phyloP scores from a whole-genome alignment of 495 filamentous ascomycete species.

The Clavariopsis aquatica region DNA sequence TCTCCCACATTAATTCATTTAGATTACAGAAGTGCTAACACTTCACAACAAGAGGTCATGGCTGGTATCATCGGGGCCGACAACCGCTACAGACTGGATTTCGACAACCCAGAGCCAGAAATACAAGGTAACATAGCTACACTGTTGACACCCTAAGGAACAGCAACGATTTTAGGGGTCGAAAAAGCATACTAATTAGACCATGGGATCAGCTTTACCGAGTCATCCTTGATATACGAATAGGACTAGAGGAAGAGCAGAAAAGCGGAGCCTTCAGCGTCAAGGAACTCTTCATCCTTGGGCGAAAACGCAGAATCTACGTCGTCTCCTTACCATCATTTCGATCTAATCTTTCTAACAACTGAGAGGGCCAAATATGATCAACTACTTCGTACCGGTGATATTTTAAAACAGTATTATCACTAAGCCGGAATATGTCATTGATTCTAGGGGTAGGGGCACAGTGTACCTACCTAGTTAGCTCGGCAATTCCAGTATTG shows the following conservation, averaged over 20 bases:
- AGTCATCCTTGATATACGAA: constrained; percentile 5
- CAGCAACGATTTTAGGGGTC: constrained; percentile 49
- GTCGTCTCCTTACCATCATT: constrained; percentile 23
- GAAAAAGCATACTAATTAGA: not conserved
- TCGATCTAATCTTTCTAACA: constrained; percentile 21
- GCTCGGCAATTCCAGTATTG: constrained; percentile 41
- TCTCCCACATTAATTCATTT: not conserved
- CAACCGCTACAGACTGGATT: constrained; percentile 11
- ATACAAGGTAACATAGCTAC: constrained; percentile 2
- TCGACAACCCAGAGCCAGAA: constrained; percentile 6
- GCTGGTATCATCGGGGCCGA: constrained; percentile 14
- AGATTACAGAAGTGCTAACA: not conserved
- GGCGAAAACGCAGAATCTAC: constrained; percentile 18
- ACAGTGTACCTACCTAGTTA: not conserved
- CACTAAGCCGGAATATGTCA: constrained; percentile 11
- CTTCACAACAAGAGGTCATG: not conserved
- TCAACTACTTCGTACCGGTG: constrained; percentile 57
- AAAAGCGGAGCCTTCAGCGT: constrained; percentile 11
- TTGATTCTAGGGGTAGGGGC: not conserved
- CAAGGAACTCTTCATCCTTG: constrained; percentile 23
- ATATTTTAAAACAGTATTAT: constrained; percentile 57
- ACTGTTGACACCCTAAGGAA: constrained; percentile 50
- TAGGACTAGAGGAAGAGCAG: constrained; percentile 27
- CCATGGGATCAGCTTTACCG: constrained; percentile 7
- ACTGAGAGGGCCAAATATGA: constrained; percentile 53